These are phyloP conservation scores for Neoscytalidium dimidiatum DNA, from an alignment of 2,329 filamentous ascomycete genomes.

Conservation along the genomic window DNA sequence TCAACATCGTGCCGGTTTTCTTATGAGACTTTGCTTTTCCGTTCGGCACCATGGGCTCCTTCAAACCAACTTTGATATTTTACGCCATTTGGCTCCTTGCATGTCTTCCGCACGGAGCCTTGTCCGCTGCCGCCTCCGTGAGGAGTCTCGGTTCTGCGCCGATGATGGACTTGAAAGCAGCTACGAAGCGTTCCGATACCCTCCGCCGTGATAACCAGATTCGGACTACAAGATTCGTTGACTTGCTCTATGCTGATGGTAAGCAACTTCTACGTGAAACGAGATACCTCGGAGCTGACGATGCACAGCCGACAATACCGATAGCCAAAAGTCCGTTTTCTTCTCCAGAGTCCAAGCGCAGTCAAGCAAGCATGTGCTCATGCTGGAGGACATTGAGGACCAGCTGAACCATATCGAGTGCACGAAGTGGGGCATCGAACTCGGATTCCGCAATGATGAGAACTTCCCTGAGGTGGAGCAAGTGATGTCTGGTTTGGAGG, in stretches of 20 bases:
- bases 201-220: slow-evolving; percentile 31
- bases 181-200: slow-evolving; percentile 31
- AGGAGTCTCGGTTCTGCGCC: slow-evolving; percentile 13
- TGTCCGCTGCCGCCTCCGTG: slow-evolving; percentile 19
- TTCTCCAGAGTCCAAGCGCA: slow-evolving; percentile 35
- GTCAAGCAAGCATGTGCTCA: slow-evolving; percentile 35
- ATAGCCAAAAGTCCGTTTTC: slow-evolving; percentile 30
- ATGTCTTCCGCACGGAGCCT: slow-evolving; percentile 14
- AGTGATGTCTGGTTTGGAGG: slow-evolving; percentile 27
- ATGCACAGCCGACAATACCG: slow-evolving; percentile 27
- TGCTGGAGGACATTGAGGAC: slow-evolving; percentile 40
- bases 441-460: slow-evolving; percentile 31
- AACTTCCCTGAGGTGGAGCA: slow-evolving; percentile 31
- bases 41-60: neutral
- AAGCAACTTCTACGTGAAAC: neutral
- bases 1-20: slow-evolving; percentile 24
- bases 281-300: slow-evolving; percentile 23
- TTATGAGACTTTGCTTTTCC: neutral
- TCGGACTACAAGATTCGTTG: slow-evolving; percentile 28
- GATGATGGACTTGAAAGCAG: slow-evolving; percentile 34
- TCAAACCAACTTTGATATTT: neutral
- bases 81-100: slow-evolving; percentile 6
- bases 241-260: slow-evolving; percentile 38
- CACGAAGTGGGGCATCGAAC: slow-evolving; percentile 27
- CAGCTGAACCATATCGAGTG: slow-evolving; percentile 35